A percentile compares a stretch with the other conserved stretches of the same genome.
phyloP scores from a whole-genome alignment of 2,329 filamentous ascomycete species.

The Gnomoniopsis sp. region DNA sequence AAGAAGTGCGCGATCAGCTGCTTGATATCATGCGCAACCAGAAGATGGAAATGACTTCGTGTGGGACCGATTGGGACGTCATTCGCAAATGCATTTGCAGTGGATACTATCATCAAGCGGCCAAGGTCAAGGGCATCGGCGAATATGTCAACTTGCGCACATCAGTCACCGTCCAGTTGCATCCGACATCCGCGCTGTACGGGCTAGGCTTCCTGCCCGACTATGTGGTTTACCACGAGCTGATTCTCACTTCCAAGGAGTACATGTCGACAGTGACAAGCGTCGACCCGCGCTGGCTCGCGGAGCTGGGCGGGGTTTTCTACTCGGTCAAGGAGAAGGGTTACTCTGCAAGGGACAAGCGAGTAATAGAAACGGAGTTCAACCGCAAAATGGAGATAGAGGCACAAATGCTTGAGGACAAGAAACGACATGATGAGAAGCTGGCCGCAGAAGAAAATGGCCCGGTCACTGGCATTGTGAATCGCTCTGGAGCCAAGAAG shows the following conservation, averaged over 20 bases:
- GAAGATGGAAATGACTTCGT: slow-evolving; percentile 82
- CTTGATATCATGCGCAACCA: slow-evolving; percentile 92
- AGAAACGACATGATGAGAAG: slow-evolving; percentile 61
- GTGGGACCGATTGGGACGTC: slow-evolving; percentile 95
- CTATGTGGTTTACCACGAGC: slow-evolving; percentile 96
- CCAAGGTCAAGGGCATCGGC: slow-evolving; percentile 91
- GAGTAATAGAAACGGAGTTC: slow-evolving; percentile 86
- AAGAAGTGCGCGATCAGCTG: slow-evolving; percentile 92
- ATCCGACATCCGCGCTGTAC: slow-evolving; percentile 90
- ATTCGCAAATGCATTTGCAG: slow-evolving; percentile 96
- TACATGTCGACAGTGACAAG: slow-evolving; percentile 97
- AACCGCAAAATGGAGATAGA: slow-evolving; percentile 93
- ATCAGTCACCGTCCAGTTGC: slow-evolving; percentile 88
- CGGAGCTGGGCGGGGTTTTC: slow-evolving; percentile 93
- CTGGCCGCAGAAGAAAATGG: slow-evolving; percentile 46
- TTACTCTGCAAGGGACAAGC: slow-evolving; percentile 81
- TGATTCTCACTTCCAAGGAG: slow-evolving; percentile 94
- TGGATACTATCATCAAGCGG: slow-evolving; percentile 97
- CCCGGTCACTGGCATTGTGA: slow-evolving; percentile 35
- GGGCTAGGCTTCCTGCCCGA: slow-evolving; percentile 91
- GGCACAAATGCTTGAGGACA: slow-evolving; percentile 85
- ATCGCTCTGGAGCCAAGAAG: slow-evolving; percentile 36
- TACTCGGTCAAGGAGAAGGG: slow-evolving; percentile 98
- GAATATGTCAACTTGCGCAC: slow-evolving; percentile 97
- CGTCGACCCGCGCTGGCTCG: slow-evolving; percentile 95